phyloP scores from a whole-genome alignment of 441 rosid species.

The Populus hybrid region DNA sequence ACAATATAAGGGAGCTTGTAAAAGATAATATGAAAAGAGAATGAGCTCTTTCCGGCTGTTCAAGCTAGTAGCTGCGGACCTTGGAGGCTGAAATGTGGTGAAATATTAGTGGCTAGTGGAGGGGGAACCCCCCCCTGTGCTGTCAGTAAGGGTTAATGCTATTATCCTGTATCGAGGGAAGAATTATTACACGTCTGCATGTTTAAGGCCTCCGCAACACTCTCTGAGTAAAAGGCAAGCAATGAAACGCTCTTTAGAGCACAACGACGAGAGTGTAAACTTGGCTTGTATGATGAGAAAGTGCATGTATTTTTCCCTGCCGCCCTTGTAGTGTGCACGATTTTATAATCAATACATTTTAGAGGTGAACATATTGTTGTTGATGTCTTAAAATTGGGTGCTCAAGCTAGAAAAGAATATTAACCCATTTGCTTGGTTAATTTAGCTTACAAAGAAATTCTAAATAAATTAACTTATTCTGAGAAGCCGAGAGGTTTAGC shows the following conservation, averaged over 20 bases:
- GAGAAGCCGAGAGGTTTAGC: background rate
- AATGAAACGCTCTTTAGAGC: constrained; percentile 75
- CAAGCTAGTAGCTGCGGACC: constrained; percentile 56
- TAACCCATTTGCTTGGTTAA: background rate
- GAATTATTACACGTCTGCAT: constrained; percentile 79
- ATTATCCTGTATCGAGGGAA: constrained; percentile 92
- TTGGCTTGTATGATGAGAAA: background rate
- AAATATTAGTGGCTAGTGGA: constrained; percentile 87
- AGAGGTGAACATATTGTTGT: background rate
- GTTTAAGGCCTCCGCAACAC: constrained; percentile 81
- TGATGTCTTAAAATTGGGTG: no score
- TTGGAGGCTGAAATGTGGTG: constrained; percentile 95
- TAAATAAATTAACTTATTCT: background rate
- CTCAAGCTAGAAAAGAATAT: background rate
- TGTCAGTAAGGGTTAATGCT: constrained; percentile 81
- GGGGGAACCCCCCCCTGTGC: no score
- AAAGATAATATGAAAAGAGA: constrained; percentile 70
- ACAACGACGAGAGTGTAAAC: constrained; percentile 78
- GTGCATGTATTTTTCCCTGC: background rate
- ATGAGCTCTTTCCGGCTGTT: constrained; percentile 52
- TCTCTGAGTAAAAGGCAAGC: constrained; percentile 80
- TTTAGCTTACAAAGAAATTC: background rate
- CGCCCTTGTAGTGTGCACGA: background rate
- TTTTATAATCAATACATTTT: constrained; percentile 1
- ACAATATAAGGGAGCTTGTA: constrained; percentile 96